These are phyloP conservation scores for Diaporthe velutina DNA, from an alignment of 2,329 filamentous ascomycete genomes.

Conservation along the genomic window DNA sequence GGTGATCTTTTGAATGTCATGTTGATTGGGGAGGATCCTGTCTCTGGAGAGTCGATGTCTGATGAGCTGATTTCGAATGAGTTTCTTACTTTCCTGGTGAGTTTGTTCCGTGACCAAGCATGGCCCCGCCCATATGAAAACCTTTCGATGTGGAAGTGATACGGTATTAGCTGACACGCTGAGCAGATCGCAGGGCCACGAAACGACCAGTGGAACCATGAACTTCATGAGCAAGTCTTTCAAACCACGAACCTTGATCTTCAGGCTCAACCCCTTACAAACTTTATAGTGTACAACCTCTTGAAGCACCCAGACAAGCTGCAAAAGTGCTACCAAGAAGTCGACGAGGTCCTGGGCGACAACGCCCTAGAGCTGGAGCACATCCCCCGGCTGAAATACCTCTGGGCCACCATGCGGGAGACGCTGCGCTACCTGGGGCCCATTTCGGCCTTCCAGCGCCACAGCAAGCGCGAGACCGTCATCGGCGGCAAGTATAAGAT, in stretches of 20 bases:
- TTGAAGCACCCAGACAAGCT: conserved; percentile 40
- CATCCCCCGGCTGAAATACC: conserved; percentile 39
- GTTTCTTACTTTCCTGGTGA: conserved; percentile 41
- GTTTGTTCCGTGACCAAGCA: not conserved
- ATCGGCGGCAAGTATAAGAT: conserved; percentile 40
- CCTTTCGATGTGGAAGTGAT: not conserved
- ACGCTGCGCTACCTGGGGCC: conserved; percentile 40
- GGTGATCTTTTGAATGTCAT: conserved; percentile 41
- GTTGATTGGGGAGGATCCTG: conserved; percentile 40
- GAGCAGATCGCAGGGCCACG: conserved; percentile 40
- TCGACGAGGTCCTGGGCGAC: conserved; percentile 41
- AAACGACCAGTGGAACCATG: conserved; percentile 41
- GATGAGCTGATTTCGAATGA: conserved; percentile 42
- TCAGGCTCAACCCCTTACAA: not conserved
- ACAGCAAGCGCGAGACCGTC: conserved; percentile 35
- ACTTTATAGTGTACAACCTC: conserved; percentile 36
- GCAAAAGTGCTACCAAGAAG: conserved; percentile 42
- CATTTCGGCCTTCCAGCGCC: conserved; percentile 37
- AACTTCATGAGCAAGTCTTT: conserved; percentile 36
- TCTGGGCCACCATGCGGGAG: conserved; percentile 40
- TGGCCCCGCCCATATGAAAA: too few relatives aligned
- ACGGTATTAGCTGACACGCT: not conserved
- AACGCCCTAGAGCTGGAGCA: conserved; percentile 37
- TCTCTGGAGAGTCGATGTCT: conserved; percentile 41
- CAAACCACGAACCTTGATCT: too few relatives aligned